These are phyloP conservation scores for Talaromyces sp. DNA, from an alignment of 2,329 filamentous ascomycete genomes.

Conservation along the genomic window DNA sequence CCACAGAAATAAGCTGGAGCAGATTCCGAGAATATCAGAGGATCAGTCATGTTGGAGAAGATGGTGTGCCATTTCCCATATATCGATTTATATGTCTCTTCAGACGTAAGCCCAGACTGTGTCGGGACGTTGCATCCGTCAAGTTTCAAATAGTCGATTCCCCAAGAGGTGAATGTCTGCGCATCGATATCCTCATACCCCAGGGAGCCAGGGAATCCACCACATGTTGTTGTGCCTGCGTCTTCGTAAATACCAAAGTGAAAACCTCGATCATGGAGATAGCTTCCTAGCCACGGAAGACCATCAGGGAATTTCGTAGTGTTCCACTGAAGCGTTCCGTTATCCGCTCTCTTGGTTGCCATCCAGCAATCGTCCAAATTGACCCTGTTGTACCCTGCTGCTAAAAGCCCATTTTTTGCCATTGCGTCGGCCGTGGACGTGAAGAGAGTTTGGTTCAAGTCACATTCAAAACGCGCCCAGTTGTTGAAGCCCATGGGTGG, in stretches of 20 bases:
- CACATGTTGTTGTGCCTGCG: slow-evolving; percentile 40
- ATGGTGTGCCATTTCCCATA: slow-evolving; percentile 42
- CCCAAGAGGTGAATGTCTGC: slow-evolving; percentile 30
- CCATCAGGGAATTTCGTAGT: slow-evolving; percentile 38
- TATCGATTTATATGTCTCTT: slow-evolving; percentile 21
- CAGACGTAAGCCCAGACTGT: neutral
- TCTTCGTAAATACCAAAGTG: slow-evolving; percentile 44
- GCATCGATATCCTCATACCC: slow-evolving; percentile 40
- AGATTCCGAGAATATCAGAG: slow-evolving; percentile 42
- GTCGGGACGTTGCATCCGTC: slow-evolving; percentile 36
- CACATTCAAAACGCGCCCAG: slow-evolving; percentile 46
- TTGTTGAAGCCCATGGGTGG: slow-evolving; percentile 52
- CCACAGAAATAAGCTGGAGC: slow-evolving; percentile 42
- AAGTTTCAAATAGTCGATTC: slow-evolving; percentile 47
- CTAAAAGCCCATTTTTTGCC: slow-evolving; percentile 35
- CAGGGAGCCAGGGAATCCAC: slow-evolving; percentile 38
- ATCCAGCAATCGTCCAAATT: slow-evolving; percentile 48
- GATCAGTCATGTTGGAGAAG: slow-evolving; percentile 26
- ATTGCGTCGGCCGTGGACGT: slow-evolving; percentile 44
- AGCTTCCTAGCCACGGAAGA: slow-evolving; percentile 37
- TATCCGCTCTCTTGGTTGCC: slow-evolving; percentile 24
- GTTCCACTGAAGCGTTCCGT: slow-evolving; percentile 40
- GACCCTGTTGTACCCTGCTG: slow-evolving; percentile 33
- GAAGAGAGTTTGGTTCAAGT: slow-evolving; percentile 46
- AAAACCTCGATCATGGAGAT: slow-evolving; percentile 35